Evolutionary conservation across 768 basidiomycete genomes (phyloP), one percentile per base, ranked within the genome.

Genomic region (Russula sp.): DNA sequence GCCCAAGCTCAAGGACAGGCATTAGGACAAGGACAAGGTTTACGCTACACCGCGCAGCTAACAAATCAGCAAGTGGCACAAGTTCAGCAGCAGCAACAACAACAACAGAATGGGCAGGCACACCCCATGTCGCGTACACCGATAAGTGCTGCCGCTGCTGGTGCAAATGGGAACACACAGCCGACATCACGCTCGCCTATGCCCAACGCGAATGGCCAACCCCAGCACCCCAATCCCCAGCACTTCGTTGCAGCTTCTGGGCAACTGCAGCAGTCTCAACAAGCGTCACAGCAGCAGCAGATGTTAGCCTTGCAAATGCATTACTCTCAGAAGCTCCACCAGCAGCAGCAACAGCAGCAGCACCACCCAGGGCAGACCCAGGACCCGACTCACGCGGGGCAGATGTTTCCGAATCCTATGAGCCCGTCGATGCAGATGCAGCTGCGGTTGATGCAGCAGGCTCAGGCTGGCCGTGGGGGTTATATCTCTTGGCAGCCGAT

Each of bases 31-130:
- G 36, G 44, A 6, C 61, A 63, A 30, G 28, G 42, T 22, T 13
- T 40, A 11, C 62, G 57, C 28, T 59, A 69, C 70, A 5, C 65
- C 26, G 16, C 64, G 20, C 62, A 63, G 49, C 0, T 44, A 13
- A 24, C 49, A 56, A 60, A 61, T 16, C 13, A 46, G 5, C 64
- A 65, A 56, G 48, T 49, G 2, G 53, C 71, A 51, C 70, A 68
- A 36, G 70, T 62, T 10, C 63, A 69, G n/a, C 63, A 71, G 5
- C 65, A 71, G 14, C 72, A 72, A n/a, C 61, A 67, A 20, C 71
- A 61, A 53, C 69, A 32, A 69, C 73, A 46, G 62, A 68, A 32
- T 72, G 71, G 50, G 24, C 71, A 54, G 49, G 53, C 65, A 3
- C 53, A 61, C 67, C 61, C 67, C 13, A 63, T 70, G 24, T 53